These are phyloP conservation scores for Boechera divaricarpa DNA, from an alignment of 345 rosid genomes.

Conservation along the genomic window DNA sequence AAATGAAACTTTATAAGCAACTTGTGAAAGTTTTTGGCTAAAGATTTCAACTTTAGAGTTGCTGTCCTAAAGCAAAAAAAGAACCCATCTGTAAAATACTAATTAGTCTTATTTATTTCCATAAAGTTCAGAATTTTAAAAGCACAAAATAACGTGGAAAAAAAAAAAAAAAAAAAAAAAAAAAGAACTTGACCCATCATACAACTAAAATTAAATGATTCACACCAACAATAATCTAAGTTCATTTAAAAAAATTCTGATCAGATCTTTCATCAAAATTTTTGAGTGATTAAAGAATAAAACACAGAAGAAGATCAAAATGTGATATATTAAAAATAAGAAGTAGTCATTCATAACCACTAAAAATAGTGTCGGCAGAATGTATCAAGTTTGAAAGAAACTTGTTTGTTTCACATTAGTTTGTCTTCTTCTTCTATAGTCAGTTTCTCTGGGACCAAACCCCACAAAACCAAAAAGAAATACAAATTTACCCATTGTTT, in stretches of 20 bases:
- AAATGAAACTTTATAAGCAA: conserved; percentile 21
- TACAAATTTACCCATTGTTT: conserved; percentile 7
- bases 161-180: background rate
- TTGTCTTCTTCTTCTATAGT: conserved; percentile 42
- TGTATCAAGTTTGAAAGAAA: conserved; percentile 33
- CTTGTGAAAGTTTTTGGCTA: background rate
- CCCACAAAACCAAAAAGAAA: background rate
- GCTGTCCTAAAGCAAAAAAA: conserved; percentile 24
- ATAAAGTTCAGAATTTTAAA: background rate
- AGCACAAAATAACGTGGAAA: conserved; percentile 2
- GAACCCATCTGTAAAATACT: conserved; percentile 30
- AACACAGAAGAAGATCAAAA: background rate
- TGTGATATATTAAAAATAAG: background rate
- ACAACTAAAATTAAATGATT: conserved; percentile 31
- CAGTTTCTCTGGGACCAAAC: conserved; percentile 35
- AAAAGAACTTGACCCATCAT: conserved; percentile 3
- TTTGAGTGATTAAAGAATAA: background rate
- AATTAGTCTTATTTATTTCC: conserved; percentile 2
- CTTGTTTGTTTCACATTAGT: conserved; percentile 35
- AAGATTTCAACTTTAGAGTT: conserved; percentile 17
- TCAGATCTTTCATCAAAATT: background rate
- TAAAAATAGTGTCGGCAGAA: conserved; percentile 42
- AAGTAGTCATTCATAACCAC: conserved; percentile 30
- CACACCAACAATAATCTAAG: background rate
- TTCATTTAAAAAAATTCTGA: background rate